These are phyloP conservation scores for Rhodotorula sp. DNA, from an alignment of 1,284 basidiomycete genomes.

Conservation along the genomic window DNA sequence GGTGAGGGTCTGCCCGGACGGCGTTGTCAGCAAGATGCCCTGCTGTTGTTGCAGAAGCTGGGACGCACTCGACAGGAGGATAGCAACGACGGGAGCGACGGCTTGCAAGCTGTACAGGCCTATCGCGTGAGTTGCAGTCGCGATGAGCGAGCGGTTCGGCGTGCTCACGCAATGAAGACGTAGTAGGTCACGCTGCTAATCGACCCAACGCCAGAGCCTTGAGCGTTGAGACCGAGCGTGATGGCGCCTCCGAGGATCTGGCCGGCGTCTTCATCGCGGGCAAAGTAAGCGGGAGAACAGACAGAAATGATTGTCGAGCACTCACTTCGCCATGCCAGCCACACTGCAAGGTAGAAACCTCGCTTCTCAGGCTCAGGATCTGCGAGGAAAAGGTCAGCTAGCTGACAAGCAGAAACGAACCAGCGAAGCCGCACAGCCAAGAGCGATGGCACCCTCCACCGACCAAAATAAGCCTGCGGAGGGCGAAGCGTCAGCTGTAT, in stretches of 20 bases:
- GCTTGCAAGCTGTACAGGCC: slow-evolving; percentile 42
- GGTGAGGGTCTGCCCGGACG: slow-evolving; percentile 42
- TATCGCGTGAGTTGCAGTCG: too few relatives aligned
- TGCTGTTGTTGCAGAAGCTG: too few relatives aligned
- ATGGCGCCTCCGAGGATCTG: slow-evolving; percentile 49
- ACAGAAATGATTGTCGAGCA: slow-evolving; percentile 1
- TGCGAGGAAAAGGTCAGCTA: not conserved
- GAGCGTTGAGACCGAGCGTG: slow-evolving; percentile 51
- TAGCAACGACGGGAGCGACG: slow-evolving; percentile 47
- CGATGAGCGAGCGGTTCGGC: too few relatives aligned
- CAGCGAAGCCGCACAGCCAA: slow-evolving; percentile 33
- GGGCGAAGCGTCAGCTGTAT: not conserved
- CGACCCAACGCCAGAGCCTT: slow-evolving; percentile 45
- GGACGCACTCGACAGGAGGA: slow-evolving; percentile 44
- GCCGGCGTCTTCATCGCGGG: slow-evolving; percentile 23
- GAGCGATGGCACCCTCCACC: slow-evolving; percentile 33
- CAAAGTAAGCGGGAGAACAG: not conserved
- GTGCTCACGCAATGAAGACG: slow-evolving; percentile 49
- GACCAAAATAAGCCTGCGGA: slow-evolving; percentile 10
- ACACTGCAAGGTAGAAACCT: slow-evolving; percentile 49
- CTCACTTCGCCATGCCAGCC: slow-evolving; percentile 48
- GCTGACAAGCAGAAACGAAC: fast-evolving
- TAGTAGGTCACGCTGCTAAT: slow-evolving; percentile 50
- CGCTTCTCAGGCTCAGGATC: slow-evolving; percentile 48
- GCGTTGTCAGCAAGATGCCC: not conserved